These are phyloP conservation scores for Dactylellina drechsleri DNA, from an alignment of 2,329 filamentous ascomycete genomes.

Conservation along the genomic window DNA sequence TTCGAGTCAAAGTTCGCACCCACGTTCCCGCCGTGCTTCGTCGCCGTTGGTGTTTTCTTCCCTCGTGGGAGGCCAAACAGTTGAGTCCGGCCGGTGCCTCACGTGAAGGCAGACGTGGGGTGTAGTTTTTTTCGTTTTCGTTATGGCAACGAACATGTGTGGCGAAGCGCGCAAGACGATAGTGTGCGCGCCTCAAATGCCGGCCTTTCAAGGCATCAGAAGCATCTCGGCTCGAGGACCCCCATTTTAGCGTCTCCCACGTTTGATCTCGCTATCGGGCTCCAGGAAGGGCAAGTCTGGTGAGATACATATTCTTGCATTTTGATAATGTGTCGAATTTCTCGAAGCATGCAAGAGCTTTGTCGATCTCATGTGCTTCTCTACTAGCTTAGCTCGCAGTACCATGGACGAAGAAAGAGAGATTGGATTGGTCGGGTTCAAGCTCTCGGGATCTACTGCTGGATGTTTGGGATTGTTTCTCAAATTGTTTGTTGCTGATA, in stretches of 20 bases:
- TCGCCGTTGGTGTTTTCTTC: too few relatives aligned
- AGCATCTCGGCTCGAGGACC: slow-evolving; percentile 19
- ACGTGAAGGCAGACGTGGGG: background rate
- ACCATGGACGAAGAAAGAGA: slow-evolving; percentile 1
- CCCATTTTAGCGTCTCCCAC: slow-evolving; percentile 7
- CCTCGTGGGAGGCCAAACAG: too few relatives aligned
- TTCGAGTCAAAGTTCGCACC: too few relatives aligned
- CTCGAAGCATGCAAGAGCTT: slow-evolving; percentile 21
- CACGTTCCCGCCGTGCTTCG: too few relatives aligned
- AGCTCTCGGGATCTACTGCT: slow-evolving; percentile 9
- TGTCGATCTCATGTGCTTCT: slow-evolving; percentile 6
- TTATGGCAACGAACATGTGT: background rate
- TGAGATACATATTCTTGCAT: slow-evolving; percentile 8
- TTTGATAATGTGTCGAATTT: slow-evolving; percentile 19
- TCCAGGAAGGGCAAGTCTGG: slow-evolving; percentile 10
- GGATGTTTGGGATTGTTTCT: slow-evolving; percentile 39
- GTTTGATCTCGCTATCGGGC: slow-evolving; percentile 19
- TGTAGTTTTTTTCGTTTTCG: slow-evolving; percentile 1
- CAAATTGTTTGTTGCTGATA: slow-evolving; percentile 29
- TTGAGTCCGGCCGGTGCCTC: too few relatives aligned
- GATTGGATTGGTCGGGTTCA: slow-evolving; percentile 2
- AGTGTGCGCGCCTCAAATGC: slow-evolving; percentile 12
- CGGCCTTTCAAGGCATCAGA: slow-evolving; percentile 15
- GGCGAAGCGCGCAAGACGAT: background rate
- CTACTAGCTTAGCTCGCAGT: background rate